Conservation (phyloP, 306 rosid genomes). For the Carpinus viminea region DNA sequence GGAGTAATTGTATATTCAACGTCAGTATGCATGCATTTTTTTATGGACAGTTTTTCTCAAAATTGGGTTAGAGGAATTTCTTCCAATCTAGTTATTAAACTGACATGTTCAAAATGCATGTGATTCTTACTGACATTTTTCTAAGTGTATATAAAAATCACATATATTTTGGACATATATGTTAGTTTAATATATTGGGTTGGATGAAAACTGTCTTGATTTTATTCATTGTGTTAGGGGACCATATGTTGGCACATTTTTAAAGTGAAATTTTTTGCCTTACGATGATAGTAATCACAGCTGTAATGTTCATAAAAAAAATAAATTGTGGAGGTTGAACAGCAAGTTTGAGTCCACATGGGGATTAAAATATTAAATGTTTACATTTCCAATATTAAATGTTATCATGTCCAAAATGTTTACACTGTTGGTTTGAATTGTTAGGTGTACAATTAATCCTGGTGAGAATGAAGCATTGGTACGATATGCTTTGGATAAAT, state of each 20-base stretch:
- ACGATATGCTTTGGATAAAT: conserved; percentile 89
- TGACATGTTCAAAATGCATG: no score
- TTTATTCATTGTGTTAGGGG: conserved; percentile 19
- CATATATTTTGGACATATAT: no score
- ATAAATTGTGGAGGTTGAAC: no score
- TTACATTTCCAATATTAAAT: no score
- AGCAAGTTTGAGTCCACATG: no score
- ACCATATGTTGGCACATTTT: neutral
- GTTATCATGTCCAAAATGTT: conserved; percentile 24
- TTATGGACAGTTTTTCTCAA: neutral
- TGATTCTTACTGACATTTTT: no score
- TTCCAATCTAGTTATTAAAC: no score
- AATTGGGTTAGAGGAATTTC: no score
- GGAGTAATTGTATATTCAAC: conserved; percentile 93
- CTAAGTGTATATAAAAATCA: no score
- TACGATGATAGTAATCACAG: neutral
- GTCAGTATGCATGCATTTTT: conserved; percentile 48
- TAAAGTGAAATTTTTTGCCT: neutral
- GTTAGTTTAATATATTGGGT: no score
- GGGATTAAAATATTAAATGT: no score
- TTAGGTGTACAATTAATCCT: conserved; percentile 91
- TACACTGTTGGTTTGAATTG: conserved; percentile 5
- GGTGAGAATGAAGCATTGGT: conserved; percentile 98
- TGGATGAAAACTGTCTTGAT: no score
- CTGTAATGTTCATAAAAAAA: neutral